Conservation (phyloP, 495 filamentous ascomycete species). For the Diplogelasinospora grovesii region DNA sequence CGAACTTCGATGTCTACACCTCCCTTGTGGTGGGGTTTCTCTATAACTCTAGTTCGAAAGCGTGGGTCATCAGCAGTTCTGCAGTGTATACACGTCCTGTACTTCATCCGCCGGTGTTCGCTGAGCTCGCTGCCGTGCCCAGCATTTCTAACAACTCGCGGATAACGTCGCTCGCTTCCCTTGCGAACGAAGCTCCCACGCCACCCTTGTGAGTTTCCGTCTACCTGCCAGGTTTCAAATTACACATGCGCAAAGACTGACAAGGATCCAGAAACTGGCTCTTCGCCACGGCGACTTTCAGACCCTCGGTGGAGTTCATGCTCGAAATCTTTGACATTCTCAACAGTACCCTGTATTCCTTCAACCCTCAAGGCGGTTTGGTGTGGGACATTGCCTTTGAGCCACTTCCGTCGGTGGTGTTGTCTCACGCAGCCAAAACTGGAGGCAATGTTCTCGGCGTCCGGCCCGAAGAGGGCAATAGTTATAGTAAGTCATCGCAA, state of each 20-base stretch:
- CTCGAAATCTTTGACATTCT: slow-evolving; percentile 14
- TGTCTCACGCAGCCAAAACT: slow-evolving; percentile 20
- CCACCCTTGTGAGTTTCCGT: slow-evolving; percentile 2
- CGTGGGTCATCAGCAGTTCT: too few species aligned
- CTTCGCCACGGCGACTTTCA: too few species aligned
- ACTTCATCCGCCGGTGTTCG: slow-evolving; percentile 6
- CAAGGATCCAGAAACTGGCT: slow-evolving; percentile 5
- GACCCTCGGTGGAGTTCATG: slow-evolving; percentile 8
- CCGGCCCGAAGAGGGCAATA: too few species aligned
- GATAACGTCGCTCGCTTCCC: too few species aligned
- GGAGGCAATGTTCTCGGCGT: slow-evolving; percentile 42
- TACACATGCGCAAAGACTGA: too few species aligned
- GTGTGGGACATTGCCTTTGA: slow-evolving; percentile 33
- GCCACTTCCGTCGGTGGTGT: slow-evolving; percentile 38
- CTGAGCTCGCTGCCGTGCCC: slow-evolving; percentile 1
- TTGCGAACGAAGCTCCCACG: slow-evolving; percentile 1
- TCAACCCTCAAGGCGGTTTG: slow-evolving; percentile 11
- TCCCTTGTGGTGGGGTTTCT: too few species aligned
- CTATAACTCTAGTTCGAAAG: too few species aligned
- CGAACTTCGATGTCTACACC: background rate
- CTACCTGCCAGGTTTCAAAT: background rate
- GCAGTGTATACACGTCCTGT: too few species aligned
- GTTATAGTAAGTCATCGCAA: too few species aligned
- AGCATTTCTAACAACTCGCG: too few species aligned
- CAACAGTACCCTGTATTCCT: slow-evolving; percentile 3